Conservation (phyloP, 805 yeast species). For the Barnettozyma californica region DNA sequence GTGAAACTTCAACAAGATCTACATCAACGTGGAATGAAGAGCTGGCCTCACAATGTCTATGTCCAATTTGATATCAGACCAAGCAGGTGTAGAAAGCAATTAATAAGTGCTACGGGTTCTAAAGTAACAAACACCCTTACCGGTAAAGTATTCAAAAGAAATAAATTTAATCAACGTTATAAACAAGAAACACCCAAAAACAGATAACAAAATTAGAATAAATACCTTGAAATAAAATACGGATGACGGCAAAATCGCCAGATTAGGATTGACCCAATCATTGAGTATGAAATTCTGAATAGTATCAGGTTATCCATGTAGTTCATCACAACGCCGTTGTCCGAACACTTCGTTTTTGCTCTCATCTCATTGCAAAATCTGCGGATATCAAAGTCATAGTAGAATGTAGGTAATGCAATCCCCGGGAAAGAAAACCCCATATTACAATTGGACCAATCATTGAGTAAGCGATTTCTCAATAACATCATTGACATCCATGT, state of each 20-base stretch:
- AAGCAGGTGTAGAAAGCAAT: no score
- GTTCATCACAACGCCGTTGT: no score
- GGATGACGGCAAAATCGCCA: neutral
- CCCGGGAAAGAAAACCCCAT: no score
- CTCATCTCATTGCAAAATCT: no score
- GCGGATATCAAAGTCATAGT: no score
- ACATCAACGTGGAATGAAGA: conserved; percentile 17
- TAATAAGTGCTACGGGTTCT: no score
- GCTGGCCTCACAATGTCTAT: neutral
- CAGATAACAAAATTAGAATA: neutral
- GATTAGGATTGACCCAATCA: neutral
- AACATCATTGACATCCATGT: conserved; percentile 67
- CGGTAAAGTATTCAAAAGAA: neutral
- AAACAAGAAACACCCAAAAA: neutral
- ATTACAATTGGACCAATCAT: neutral
- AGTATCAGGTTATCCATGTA: no score
- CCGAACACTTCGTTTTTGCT: no score
- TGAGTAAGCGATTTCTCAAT: conserved; percentile 18
- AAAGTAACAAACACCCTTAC: no score
- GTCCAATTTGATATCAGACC: neutral
- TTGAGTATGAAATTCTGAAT: conserved; percentile 6
- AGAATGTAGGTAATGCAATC: no score
- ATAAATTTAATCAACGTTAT: neutral
- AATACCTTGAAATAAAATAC: neutral
- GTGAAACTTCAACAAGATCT: conserved; percentile 17